Conservation (phyloP, 768 basidiomycete species). For the Serendipita sp. region DNA sequence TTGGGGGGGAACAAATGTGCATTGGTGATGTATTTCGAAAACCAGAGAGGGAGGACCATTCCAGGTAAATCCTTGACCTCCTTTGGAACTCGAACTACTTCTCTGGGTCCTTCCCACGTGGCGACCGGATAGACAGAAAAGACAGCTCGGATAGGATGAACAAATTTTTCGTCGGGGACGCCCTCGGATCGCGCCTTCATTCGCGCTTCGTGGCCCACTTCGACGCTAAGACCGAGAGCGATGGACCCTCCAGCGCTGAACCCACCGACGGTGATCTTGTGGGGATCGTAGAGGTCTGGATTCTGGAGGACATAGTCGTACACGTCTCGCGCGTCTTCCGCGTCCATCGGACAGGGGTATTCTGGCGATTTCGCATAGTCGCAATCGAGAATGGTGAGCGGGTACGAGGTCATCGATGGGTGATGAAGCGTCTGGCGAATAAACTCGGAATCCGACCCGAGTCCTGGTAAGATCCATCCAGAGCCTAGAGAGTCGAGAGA, state of each 20-base stretch:
- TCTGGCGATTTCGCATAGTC: conserved; percentile 4
- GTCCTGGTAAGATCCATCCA: neutral
- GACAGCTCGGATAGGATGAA: neutral
- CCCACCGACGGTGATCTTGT: neutral
- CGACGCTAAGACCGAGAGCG: neutral
- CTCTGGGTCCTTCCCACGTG: neutral
- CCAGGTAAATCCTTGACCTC: neutral
- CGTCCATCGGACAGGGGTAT: neutral
- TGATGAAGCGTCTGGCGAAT: neutral
- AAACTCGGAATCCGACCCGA: neutral
- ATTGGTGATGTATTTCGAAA: neutral
- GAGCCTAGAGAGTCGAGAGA: neutral
- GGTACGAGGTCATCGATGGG: neutral
- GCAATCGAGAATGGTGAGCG: neutral
- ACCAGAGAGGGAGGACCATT: conserved; percentile 1
- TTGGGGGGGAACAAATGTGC: neutral
- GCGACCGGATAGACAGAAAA: neutral
- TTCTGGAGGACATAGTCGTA: neutral
- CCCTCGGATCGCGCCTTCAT: neutral
- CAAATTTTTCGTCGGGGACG: neutral
- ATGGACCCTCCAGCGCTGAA: neutral
- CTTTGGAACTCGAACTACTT: neutral
- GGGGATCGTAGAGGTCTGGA: neutral
- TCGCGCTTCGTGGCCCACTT: neutral
- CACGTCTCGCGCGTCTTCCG: conserved; percentile 1